A percentile compares a stretch with the other conserved stretches of the same genome.
Evolutionary conservation across 1,284 basidiomycete species (phyloP).

Genomic region (Heterobasidion parviporum): DNA sequence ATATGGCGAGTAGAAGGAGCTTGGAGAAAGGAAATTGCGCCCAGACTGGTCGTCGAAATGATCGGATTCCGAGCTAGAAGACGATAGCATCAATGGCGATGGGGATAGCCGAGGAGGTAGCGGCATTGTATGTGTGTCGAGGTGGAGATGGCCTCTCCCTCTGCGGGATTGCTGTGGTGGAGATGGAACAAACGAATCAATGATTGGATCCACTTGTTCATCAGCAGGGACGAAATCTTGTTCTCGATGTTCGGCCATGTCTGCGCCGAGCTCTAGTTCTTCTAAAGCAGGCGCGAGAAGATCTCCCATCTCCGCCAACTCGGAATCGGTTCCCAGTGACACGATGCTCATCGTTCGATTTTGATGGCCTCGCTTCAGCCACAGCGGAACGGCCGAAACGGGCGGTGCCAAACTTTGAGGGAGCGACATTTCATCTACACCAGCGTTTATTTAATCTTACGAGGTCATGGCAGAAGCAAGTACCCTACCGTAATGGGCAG

Average conservation of each 20-base stretch:
- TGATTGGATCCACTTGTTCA: not conserved
- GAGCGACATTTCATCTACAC: constrained; percentile 5
- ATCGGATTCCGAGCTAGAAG: not conserved
- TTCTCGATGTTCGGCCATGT: not conserved
- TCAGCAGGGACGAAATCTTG: not conserved
- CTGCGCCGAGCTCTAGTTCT: not conserved
- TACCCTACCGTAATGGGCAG: constrained; percentile 11
- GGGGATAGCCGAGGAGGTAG: not conserved
- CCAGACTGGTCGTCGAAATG: not conserved
- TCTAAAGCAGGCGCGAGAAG: not conserved
- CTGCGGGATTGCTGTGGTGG: not conserved
- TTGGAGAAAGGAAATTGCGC: not conserved
- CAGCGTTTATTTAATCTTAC: constrained; percentile 8
- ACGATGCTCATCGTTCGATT: not conserved
- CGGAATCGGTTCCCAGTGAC: not conserved
- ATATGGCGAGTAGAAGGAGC: not conserved
- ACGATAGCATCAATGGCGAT: not conserved
- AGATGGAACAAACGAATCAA: not conserved
- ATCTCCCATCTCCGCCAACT: not conserved
- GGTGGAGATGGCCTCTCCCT: not conserved
- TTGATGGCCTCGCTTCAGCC: not conserved
- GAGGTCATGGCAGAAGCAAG: constrained; percentile 4
- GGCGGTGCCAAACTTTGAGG: not conserved
- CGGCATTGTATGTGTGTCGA: not conserved
- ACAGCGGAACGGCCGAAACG: not conserved